phyloP scores from a whole-genome alignment of 306 rosid species.

The Coriaria nepalensis region DNA sequence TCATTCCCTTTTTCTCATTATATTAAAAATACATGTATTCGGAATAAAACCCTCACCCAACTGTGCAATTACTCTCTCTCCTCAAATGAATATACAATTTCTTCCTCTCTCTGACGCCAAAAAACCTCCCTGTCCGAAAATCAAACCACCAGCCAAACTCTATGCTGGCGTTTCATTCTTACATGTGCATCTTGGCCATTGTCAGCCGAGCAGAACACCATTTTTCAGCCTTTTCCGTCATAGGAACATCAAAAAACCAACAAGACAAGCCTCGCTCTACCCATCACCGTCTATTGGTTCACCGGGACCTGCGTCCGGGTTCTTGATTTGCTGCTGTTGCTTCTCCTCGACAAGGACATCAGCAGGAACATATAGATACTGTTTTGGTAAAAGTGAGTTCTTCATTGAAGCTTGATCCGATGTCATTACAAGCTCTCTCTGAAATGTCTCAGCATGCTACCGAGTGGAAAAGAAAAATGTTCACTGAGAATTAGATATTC shows the following conservation, averaged over 20 bases:
- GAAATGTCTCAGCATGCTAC: constrained; percentile 73
- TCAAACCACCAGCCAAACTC: not conserved
- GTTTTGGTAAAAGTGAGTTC: constrained; percentile 78
- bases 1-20: not conserved
- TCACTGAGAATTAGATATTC: constrained; percentile 5
- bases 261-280: constrained; percentile 22
- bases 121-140: not conserved
- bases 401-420: constrained; percentile 95
- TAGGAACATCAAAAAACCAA: constrained; percentile 17
- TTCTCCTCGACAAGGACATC: constrained; percentile 69
- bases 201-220: constrained; percentile 14
- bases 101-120: not conserved
- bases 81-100: not conserved
- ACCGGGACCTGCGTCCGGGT: constrained; percentile 44
- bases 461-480: constrained; percentile 15
- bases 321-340: constrained; percentile 21
- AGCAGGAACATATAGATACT: constrained; percentile 95
- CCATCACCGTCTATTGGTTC: constrained; percentile 41
- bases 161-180: not conserved
- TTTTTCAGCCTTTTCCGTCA: not conserved
- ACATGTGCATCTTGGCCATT: not conserved
- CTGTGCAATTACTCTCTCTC: constrained; percentile 2
- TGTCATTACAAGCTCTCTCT: constrained; percentile 89
- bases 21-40: not conserved
- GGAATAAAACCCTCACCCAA: not conserved